A percentile compares a stretch with the other conserved stretches of the same genome.
phyloP scores from a whole-genome alignment of 331 rosid genomes.

The Arachis monticola region DNA sequence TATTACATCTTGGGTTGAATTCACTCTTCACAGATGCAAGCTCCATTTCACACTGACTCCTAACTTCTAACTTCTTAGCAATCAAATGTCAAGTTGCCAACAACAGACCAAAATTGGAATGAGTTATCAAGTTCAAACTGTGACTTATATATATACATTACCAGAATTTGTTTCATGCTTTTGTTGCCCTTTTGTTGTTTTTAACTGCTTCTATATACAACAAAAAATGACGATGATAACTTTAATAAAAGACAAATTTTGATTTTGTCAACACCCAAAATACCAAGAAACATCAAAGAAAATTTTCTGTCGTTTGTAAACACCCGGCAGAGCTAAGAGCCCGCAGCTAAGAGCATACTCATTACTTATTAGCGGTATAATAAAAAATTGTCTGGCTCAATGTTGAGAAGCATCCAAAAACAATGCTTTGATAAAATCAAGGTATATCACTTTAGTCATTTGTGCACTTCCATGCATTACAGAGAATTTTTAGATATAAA shows the following conservation, averaged over 20 bases:
- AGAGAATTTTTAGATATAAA: background rate
- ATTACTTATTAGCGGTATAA: conserved; percentile 2
- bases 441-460: conserved; percentile 8
- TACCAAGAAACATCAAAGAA: conserved; percentile 36
- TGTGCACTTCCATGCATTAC: conserved; percentile 21
- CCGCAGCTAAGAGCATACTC: conserved; percentile 14
- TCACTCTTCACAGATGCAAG: conserved; percentile 51
- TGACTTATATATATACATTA: conserved; percentile 20
- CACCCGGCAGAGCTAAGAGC: conserved; percentile 10
- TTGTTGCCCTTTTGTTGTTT: conserved; percentile 37
- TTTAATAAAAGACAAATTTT: conserved; percentile 45
- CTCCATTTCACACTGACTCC: conserved; percentile 47
- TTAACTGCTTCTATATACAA: conserved; percentile 21
- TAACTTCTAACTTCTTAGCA: background rate
- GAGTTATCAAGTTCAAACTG: conserved; percentile 26
- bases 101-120: conserved; percentile 30
- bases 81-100: background rate
- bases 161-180: conserved; percentile 38
- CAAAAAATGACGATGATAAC: conserved; percentile 50
- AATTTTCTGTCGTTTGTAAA: conserved; percentile 17
- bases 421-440: conserved; percentile 37
- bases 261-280: conserved; percentile 34
- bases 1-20: conserved; percentile 39
- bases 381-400: conserved; percentile 26
- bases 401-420: conserved; percentile 21